Conservation (phyloP, 768 basidiomycete genomes). For the Gymnopilus dilepis region DNA sequence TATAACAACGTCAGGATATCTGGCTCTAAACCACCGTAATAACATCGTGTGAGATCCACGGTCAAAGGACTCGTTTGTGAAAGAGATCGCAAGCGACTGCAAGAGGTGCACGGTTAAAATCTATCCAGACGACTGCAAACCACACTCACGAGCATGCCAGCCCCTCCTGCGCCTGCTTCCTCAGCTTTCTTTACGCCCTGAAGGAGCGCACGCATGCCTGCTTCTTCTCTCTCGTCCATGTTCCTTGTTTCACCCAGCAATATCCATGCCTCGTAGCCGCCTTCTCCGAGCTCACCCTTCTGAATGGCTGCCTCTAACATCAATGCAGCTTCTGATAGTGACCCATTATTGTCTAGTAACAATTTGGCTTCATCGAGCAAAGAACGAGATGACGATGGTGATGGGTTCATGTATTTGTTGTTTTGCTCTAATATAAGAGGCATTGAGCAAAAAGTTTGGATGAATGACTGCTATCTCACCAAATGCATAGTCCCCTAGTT, state of each 20-base stretch:
- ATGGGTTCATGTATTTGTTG: conserved; percentile 71
- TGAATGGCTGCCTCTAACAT: conserved; percentile 92
- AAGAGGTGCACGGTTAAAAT: conserved; percentile 19
- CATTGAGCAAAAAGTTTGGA: neutral
- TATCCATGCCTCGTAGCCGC: conserved; percentile 91
- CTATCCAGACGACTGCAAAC: neutral
- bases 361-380: conserved; percentile 77
- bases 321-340: conserved; percentile 84
- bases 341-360: conserved; percentile 79
- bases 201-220: conserved; percentile 77
- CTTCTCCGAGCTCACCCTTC: conserved; percentile 77
- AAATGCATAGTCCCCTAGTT: conserved; percentile 74
- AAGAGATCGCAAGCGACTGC: conserved; percentile 94
- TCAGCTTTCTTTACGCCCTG: conserved; percentile 76
- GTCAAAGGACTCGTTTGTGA: conserved; percentile 93
- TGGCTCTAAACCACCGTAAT: conserved; percentile 80
- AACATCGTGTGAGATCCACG: conserved; percentile 85
- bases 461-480: conserved; percentile 51
- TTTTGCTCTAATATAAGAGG: conserved; percentile 56
- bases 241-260: conserved; percentile 87
- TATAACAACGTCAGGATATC: conserved; percentile 61
- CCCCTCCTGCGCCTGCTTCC: conserved; percentile 62
- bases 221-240: conserved; percentile 88
- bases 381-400: conserved; percentile 49
- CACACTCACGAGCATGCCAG: conserved; percentile 73